Percentiles rank a stretch among this genome's conserved stretches.
phyloP scores from a whole-genome alignment of 805 yeast species.

The Metschnikowia bowlesiae region DNA sequence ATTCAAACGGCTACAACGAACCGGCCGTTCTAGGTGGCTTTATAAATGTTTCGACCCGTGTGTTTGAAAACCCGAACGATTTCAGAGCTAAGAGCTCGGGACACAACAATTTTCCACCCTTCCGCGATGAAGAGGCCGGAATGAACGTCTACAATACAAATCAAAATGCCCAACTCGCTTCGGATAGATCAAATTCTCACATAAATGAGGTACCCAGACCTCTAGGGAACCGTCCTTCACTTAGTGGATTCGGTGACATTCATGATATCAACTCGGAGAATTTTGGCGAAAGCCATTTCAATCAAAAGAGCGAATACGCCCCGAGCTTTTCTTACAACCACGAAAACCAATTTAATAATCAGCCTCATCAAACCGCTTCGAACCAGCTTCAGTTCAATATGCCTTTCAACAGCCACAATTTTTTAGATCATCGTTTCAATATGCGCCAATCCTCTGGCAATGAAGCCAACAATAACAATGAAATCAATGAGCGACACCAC shows the following conservation, averaged over 20 bases:
- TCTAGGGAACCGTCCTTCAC: background rate
- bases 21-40: conserved; percentile 6
- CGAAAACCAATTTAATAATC: background rate
- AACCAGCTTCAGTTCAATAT: background rate
- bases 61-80: conserved; percentile 6
- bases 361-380: background rate
- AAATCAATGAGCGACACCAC: background rate
- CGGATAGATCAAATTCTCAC: background rate
- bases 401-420: background rate
- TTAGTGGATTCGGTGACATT: background rate
- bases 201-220: background rate
- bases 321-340: background rate
- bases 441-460: background rate
- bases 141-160: background rate
- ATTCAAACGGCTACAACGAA: background rate
- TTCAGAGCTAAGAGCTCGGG: background rate
- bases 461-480: background rate
- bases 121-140: background rate
- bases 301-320: background rate
- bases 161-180: background rate
- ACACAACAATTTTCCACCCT: background rate
- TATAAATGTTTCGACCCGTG: conserved; percentile 10
- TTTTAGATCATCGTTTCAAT: background rate
- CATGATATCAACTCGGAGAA: background rate
- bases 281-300: background rate